A percentile compares a stretch with the other conserved stretches of the same genome.
These are phyloP conservation scores for Russula virescens DNA, from an alignment of 768 basidiomycete species.

Conservation along the genomic window DNA sequence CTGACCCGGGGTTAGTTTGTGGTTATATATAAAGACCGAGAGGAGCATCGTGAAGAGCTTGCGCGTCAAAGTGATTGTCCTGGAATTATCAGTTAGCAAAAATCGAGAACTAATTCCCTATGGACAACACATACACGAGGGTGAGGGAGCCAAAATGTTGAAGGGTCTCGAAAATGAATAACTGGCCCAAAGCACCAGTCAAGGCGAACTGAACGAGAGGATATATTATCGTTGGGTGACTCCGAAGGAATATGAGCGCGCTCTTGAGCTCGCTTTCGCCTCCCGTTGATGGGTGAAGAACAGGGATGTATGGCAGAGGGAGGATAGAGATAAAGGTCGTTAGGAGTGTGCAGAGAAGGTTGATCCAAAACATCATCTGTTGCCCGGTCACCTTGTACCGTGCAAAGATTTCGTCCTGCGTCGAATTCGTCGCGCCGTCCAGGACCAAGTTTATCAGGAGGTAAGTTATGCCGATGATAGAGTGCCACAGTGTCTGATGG, in stretches of 20 bases:
- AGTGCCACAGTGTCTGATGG: constrained; percentile 44
- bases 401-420: constrained; percentile 94
- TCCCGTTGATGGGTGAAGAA: constrained; percentile 63
- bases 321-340: constrained; percentile 64
- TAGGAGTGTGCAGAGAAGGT: constrained; percentile 73
- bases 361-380: constrained; percentile 99
- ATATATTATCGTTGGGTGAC: constrained; percentile 66
- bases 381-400: constrained; percentile 73
- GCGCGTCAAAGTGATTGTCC: constrained; percentile 91
- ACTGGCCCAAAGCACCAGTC: constrained; percentile 89
- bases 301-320: constrained; percentile 76
- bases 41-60: constrained; percentile 98
- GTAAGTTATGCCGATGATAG: constrained; percentile 66
- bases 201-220: constrained; percentile 82
- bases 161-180: constrained; percentile 96
- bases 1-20: constrained; percentile 76
- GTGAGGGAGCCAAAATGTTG: constrained; percentile 89
- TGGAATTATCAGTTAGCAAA: constrained; percentile 29
- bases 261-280: constrained; percentile 57
- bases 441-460: constrained; percentile 82
- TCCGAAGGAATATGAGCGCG: constrained; percentile 66
- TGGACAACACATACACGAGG: constrained; percentile 55
- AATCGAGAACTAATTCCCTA: not conserved
- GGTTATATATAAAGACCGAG: constrained; percentile 88
- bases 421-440: constrained; percentile 92